phyloP scores from a whole-genome alignment of 768 basidiomycete species.

The Cystofilobasidium ferigula region DNA sequence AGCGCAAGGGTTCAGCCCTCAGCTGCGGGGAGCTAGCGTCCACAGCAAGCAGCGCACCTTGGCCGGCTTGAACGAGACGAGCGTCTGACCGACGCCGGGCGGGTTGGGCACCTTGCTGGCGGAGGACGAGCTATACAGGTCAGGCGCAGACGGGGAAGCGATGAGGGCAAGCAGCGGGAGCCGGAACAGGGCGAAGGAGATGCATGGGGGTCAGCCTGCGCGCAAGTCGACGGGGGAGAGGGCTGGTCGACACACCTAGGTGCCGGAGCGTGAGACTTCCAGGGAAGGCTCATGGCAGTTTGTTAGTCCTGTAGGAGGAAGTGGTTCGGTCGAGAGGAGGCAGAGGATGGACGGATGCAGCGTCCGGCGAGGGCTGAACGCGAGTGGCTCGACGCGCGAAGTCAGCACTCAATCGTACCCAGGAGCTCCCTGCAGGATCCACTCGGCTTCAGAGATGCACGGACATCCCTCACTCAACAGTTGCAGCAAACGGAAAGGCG shows the following conservation, averaged over 20 bases:
- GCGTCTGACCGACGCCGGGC: conserved; percentile 14
- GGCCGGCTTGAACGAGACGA: neutral
- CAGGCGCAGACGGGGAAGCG: too few species aligned
- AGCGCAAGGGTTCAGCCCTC: neutral
- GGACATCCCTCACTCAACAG: too few species aligned
- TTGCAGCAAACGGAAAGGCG: too few species aligned
- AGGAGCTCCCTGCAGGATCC: too few species aligned
- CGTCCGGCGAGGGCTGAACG: too few species aligned
- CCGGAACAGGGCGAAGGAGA: neutral
- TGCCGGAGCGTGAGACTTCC: neutral
- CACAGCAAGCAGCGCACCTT: neutral
- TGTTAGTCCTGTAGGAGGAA: too few species aligned
- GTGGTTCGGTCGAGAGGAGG: too few species aligned
- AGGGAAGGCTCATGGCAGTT: neutral
- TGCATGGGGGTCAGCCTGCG: too few species aligned
- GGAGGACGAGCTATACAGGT: neutral
- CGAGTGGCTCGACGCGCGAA: too few species aligned
- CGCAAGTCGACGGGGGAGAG: neutral
- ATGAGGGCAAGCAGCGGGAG: neutral
- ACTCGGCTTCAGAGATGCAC: too few species aligned
- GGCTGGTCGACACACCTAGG: neutral
- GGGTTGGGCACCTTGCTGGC: neutral
- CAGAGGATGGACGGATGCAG: too few species aligned
- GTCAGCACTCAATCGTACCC: too few species aligned
- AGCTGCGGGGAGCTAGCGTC: neutral